These are phyloP conservation scores for Debaryomyces udenii DNA, from an alignment of 1,139 yeast species.

Conservation along the genomic window DNA sequence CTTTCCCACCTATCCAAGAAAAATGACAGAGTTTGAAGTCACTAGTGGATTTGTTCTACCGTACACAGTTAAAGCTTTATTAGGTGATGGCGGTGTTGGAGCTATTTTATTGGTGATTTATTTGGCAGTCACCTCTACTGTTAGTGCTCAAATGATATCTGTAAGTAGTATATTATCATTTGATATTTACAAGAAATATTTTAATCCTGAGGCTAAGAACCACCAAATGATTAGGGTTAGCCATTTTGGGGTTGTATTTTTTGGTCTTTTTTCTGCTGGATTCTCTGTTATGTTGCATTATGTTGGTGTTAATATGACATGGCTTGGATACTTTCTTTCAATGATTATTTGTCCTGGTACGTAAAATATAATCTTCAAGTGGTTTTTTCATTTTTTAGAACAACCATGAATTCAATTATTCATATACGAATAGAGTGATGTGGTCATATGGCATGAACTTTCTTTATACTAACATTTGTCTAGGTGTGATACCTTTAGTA, in stretches of 20 bases:
- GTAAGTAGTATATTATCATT: conserved; percentile 33
- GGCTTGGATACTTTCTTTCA: conserved; percentile 39
- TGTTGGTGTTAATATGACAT: conserved; percentile 34
- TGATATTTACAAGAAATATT: conserved; percentile 33
- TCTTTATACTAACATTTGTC: conserved; percentile 29
- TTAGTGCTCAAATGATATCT: conserved; percentile 35
- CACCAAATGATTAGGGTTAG: conserved; percentile 30
- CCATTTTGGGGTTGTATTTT: conserved; percentile 31
- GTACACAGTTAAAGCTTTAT: conserved; percentile 27
- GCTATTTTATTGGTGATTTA: conserved; percentile 30
- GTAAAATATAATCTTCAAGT: too few species aligned
- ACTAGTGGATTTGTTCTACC: conserved; percentile 33
- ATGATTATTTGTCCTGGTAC: conserved; percentile 39
- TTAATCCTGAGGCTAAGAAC: conserved; percentile 29
- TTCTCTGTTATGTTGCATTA: conserved; percentile 35
- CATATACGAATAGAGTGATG: too few species aligned
- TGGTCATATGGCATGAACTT: too few species aligned
- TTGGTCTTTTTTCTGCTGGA: conserved; percentile 33
- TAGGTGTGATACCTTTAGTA: conserved; percentile 38
- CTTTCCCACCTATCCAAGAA: conserved; percentile 35
- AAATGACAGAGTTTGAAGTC: conserved; percentile 28
- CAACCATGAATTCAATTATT: too few species aligned
- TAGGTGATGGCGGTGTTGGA: conserved; percentile 34
- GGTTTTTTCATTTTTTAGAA: too few species aligned
- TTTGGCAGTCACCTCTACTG: conserved; percentile 36